Percentiles rank a stretch among this genome's conserved stretches.
These are phyloP conservation scores for Emergomyces pasteurianus DNA, from an alignment of 2,329 filamentous ascomycete genomes.

Conservation along the genomic window DNA sequence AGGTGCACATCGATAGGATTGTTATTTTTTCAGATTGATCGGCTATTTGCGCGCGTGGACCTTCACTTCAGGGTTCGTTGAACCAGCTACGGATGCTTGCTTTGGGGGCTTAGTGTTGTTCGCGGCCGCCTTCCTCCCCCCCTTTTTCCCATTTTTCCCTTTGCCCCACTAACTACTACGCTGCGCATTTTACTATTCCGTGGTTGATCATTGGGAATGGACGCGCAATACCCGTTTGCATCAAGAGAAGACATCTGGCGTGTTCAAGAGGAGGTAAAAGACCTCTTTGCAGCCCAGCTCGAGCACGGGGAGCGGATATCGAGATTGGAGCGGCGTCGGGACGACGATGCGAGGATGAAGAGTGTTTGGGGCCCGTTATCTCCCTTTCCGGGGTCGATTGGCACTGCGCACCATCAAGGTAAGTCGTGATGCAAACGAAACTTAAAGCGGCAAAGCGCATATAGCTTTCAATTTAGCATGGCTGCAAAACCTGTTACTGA, in stretches of 20 bases:
- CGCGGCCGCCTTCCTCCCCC: neutral
- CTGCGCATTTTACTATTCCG: neutral
- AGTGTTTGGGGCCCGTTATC: constrained; percentile 79
- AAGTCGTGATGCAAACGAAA: constrained; percentile 20
- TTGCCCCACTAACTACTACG: neutral
- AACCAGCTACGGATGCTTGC: neutral
- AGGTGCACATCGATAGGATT: neutral
- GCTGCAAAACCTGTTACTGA: neutral
- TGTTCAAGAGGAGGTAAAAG: constrained; percentile 49
- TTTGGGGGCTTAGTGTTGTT: neutral
- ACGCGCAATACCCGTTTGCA: constrained; percentile 52
- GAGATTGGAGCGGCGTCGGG: constrained; percentile 48
- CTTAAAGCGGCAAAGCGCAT: neutral
- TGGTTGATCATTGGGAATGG: constrained; percentile 35
- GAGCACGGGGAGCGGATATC: constrained; percentile 51
- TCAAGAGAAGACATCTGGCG: constrained; percentile 55
- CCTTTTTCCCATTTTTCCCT: neutral
- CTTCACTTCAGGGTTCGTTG: neutral
- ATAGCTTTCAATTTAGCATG: neutral
- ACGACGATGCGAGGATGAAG: constrained; percentile 56
- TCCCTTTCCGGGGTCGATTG: constrained; percentile 75
- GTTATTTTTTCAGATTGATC: too few relatives aligned
- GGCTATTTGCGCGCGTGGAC: too few relatives aligned
- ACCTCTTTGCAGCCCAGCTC: constrained; percentile 47
- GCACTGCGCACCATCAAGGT: constrained; percentile 82